Evolutionary conservation across 139 green algal genomes (phyloP).

Genomic region (Tetradesmus obliquus): DNA sequence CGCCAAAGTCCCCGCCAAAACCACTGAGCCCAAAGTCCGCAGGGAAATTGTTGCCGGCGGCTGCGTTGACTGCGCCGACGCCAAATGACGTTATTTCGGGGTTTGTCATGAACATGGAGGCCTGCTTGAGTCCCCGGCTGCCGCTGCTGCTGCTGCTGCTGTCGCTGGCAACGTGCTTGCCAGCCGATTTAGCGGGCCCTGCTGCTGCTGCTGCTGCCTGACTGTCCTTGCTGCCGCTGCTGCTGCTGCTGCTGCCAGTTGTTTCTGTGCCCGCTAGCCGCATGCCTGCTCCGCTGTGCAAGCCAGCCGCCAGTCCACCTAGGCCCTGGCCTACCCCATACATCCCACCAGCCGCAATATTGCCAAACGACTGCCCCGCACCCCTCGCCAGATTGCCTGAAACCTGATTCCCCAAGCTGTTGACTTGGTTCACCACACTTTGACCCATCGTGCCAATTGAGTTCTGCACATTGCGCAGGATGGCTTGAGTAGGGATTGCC

Average conservation of each 20-base stretch:
- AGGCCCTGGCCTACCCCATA: neutral
- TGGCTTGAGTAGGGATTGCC: neutral
- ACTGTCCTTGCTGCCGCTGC: neutral
- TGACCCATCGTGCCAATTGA: constrained; percentile 1
- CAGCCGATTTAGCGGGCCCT: neutral
- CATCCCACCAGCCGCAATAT: neutral
- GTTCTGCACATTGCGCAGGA: neutral
- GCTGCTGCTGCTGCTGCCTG: constrained; percentile 14
- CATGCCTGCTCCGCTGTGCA: neutral
- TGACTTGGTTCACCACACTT: neutral
- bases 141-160: neutral
- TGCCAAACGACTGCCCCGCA: neutral
- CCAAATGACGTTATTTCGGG: neutral
- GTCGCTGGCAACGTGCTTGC: too few species aligned
- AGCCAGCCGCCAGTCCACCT: neutral
- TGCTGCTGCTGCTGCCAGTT: constrained; percentile 29
- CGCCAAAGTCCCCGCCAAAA: neutral
- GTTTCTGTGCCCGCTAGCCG: neutral
- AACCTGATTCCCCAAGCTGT: constrained; percentile 24
- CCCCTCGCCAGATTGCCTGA: neutral
- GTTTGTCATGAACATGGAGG: constrained; percentile 17
- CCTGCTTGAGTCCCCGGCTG: constrained; percentile 12
- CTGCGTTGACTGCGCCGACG: neutral
- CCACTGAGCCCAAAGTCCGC: neutral
- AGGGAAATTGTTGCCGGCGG: neutral